Evolutionary conservation across 371 early-diverging fungal genomes (phyloP).

Genomic region (Aphelidium insulamus): DNA sequence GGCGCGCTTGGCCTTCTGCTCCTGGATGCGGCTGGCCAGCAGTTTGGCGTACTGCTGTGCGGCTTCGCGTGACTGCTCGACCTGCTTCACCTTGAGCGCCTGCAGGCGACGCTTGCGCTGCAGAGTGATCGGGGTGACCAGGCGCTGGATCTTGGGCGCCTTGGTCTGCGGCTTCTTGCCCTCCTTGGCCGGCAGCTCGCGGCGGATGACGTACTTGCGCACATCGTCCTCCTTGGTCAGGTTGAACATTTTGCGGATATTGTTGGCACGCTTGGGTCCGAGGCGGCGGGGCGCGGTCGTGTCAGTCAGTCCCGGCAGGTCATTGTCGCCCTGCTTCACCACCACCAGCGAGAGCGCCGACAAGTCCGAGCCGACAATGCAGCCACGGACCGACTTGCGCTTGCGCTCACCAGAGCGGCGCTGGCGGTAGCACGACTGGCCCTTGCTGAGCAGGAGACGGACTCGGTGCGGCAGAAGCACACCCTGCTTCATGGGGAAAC

Average conservation of each 20-base stretch:
- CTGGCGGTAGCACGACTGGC: constrained; percentile 97
- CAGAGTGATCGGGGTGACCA: constrained; percentile 80
- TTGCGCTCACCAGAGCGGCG: constrained; percentile 95
- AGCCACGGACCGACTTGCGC: constrained; percentile 98
- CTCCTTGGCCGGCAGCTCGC: constrained; percentile 74
- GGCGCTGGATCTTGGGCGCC: constrained; percentile 90
- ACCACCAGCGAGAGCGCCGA: constrained; percentile 82
- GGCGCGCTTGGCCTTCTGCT: too few species aligned
- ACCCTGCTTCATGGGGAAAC: constrained; percentile 96
- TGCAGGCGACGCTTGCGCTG: constrained; percentile 75
- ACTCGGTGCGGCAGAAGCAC: constrained; percentile 83
- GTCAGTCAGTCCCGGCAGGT: constrained; percentile 94
- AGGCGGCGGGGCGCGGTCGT: constrained; percentile 73
- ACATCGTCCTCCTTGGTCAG: constrained; percentile 92
- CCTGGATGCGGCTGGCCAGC: constrained; percentile 76
- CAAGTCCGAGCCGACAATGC: constrained; percentile 92
- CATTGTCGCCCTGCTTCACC: constrained; percentile 87
- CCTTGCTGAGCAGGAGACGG: constrained; percentile 79
- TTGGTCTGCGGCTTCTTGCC: constrained; percentile 81
- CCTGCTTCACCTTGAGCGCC: constrained; percentile 60
- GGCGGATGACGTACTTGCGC: constrained; percentile 92
- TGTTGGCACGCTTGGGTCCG: constrained; percentile 95
- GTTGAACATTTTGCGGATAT: constrained; percentile 95
- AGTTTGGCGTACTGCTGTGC: constrained; percentile 80
- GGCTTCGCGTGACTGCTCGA: constrained; percentile 55